These are phyloP conservation scores for Brassica cretica DNA, from an alignment of 345 rosid species.

Conservation along the genomic window DNA sequence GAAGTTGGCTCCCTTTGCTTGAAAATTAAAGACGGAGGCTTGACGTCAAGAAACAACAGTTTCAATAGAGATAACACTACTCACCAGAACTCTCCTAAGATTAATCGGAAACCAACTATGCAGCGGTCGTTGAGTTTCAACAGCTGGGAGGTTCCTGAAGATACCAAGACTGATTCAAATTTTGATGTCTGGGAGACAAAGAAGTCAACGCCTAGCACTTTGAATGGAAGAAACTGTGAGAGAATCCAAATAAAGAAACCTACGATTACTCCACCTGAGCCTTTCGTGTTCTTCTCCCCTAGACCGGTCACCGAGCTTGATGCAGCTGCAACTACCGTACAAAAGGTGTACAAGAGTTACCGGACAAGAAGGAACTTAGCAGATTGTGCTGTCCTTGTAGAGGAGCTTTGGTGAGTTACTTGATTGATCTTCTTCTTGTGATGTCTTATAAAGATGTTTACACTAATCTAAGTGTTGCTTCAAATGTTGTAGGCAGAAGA, in stretches of 20 bases:
- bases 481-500: conserved; percentile 53
- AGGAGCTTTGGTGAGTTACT: conserved; percentile 66
- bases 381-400: conserved; percentile 68
- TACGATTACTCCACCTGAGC: conserved; percentile 45
- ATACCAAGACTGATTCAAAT: conserved; percentile 30
- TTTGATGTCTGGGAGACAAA: conserved; percentile 21
- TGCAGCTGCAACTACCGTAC: conserved; percentile 77
- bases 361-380: conserved; percentile 83
- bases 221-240: conserved; percentile 36
- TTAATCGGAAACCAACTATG: conserved; percentile 5
- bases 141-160: conserved; percentile 46
- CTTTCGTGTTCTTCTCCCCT: conserved; percentile 54
- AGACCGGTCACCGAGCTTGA: conserved; percentile 61
- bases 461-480: background rate
- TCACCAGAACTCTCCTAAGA: conserved; percentile 29
- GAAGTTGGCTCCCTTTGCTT: conserved; percentile 33
- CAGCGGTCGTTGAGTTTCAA: conserved; percentile 49
- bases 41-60: conserved; percentile 42
- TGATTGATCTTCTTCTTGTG: background rate
- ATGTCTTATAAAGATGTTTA: conserved; percentile 4
- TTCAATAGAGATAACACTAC: conserved; percentile 40
- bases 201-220: conserved; percentile 25
- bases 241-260: conserved; percentile 47
- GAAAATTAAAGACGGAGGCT: conserved; percentile 35
- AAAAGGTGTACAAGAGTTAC: conserved; percentile 89